These are phyloP conservation scores for Spathaspora girioi DNA, from an alignment of 805 yeast species.

Conservation along the genomic window DNA sequence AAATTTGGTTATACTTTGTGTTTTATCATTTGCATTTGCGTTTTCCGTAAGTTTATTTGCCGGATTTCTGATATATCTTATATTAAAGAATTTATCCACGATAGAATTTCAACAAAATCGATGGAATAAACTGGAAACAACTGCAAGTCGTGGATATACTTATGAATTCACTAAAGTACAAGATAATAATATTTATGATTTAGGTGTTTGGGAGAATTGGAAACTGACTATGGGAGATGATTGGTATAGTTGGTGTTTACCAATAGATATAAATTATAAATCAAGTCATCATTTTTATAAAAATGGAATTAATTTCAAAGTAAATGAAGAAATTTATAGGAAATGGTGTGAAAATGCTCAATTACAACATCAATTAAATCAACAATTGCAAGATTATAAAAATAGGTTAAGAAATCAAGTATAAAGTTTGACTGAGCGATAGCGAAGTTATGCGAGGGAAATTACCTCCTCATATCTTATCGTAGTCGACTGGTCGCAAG, in stretches of 20 bases:
- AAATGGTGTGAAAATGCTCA: conserved; percentile 37
- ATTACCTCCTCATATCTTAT: too few relatives aligned
- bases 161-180: conserved; percentile 38
- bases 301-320: conserved; percentile 52
- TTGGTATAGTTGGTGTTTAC: conserved; percentile 70
- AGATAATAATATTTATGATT: conserved; percentile 69
- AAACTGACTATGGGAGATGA: conserved; percentile 65
- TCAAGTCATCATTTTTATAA: conserved; percentile 15
- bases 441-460: too few relatives aligned
- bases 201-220: conserved; percentile 68
- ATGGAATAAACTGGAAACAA: conserved; percentile 32
- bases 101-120: conserved; percentile 66
- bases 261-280: conserved; percentile 31
- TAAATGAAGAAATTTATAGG: conserved; percentile 40
- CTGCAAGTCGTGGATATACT: conserved; percentile 16
- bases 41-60: conserved; percentile 46
- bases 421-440: too few relatives aligned
- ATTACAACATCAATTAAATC: conserved; percentile 44
- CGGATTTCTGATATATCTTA: conserved; percentile 54
- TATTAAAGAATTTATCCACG: conserved; percentile 70
- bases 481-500: too few relatives aligned
- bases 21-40: conserved; percentile 55
- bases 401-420: conserved; percentile 11
- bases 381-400: conserved; percentile 32
- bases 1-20: conserved; percentile 56